Conservation (phyloP, 2,329 filamentous ascomycete genomes). For the Podosphaera xanthii region DNA sequence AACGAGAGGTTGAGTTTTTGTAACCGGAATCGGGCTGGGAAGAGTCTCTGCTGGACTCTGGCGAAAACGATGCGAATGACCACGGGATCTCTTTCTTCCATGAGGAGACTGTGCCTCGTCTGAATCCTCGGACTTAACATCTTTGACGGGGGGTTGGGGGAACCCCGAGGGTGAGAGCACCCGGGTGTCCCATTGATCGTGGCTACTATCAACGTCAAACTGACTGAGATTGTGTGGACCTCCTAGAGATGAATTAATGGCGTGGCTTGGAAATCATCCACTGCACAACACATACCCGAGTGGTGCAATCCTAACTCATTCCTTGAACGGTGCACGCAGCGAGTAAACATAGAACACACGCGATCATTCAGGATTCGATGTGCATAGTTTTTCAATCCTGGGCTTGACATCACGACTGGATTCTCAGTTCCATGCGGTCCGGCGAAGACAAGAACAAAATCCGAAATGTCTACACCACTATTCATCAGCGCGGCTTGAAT, state of each 20-base stretch:
- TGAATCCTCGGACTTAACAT: constrained; percentile 9
- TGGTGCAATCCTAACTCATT: background rate
- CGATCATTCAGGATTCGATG: background rate
- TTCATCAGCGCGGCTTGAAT: background rate
- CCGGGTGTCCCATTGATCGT: background rate
- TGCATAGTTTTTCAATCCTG: background rate
- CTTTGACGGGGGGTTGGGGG: background rate
- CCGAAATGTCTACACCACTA: background rate
- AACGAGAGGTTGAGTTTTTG: constrained; percentile 18
- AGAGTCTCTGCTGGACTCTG: constrained; percentile 7
- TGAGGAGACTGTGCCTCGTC: constrained; percentile 7
- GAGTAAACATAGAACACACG: background rate
- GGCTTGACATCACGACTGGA: background rate
- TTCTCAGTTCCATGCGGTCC: background rate
- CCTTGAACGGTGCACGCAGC: background rate
- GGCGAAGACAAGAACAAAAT: background rate
- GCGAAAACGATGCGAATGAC: constrained; percentile 2
- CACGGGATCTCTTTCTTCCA: constrained; percentile 9
- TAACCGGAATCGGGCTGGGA: constrained; percentile 5
- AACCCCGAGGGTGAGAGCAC: background rate
- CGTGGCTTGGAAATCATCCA: background rate
- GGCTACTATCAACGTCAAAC: constrained; percentile 4
- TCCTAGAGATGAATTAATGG: background rate
- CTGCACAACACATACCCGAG: background rate
- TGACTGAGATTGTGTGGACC: constrained; percentile 5